Evolutionary conservation across 2,329 filamentous ascomycete species (phyloP).

Genomic region (Pseudocercospora crystallina): DNA sequence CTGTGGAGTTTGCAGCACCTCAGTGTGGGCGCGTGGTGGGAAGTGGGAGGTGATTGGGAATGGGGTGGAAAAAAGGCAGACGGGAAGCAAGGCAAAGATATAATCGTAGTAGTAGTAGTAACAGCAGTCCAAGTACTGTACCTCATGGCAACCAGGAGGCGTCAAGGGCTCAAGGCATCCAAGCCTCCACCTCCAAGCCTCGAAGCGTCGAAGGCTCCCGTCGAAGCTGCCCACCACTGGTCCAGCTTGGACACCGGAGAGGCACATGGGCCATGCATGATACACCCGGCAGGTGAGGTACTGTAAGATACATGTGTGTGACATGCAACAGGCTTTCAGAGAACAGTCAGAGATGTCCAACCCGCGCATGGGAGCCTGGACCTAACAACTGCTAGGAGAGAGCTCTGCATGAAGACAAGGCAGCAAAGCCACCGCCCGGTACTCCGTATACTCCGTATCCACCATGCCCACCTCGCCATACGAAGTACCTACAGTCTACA

Average conservation of each 20-base stretch:
- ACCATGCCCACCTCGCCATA: too few relatives aligned
- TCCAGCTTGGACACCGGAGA: conserved; percentile 5
- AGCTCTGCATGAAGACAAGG: too few relatives aligned
- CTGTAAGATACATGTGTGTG: too few relatives aligned
- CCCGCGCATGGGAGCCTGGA: background rate
- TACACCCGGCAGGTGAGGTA: too few relatives aligned
- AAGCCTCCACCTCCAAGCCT: background rate
- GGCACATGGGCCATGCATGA: too few relatives aligned
- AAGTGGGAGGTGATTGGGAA: background rate
- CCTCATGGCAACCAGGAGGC: background rate
- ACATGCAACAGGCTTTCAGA: too few relatives aligned
- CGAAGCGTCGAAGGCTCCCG: background rate
- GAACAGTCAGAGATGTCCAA: too few relatives aligned
- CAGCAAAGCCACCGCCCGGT: too few relatives aligned
- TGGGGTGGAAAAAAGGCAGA: background rate
- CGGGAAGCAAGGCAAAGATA: conserved; percentile 6
- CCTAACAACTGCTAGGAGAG: background rate
- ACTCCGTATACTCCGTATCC: too few relatives aligned
- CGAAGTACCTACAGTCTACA: too few relatives aligned
- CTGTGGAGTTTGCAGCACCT: background rate
- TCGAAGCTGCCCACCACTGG: too few relatives aligned
- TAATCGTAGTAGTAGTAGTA: background rate
- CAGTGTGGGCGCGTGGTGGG: too few relatives aligned
- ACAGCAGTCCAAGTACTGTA: background rate
- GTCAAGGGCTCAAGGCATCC: background rate